Evolutionary conservation across 2,329 filamentous ascomycete species (phyloP), one percentile per base, ranked within the genome.

Genomic region (Apiospora kogelbergensis): DNA sequence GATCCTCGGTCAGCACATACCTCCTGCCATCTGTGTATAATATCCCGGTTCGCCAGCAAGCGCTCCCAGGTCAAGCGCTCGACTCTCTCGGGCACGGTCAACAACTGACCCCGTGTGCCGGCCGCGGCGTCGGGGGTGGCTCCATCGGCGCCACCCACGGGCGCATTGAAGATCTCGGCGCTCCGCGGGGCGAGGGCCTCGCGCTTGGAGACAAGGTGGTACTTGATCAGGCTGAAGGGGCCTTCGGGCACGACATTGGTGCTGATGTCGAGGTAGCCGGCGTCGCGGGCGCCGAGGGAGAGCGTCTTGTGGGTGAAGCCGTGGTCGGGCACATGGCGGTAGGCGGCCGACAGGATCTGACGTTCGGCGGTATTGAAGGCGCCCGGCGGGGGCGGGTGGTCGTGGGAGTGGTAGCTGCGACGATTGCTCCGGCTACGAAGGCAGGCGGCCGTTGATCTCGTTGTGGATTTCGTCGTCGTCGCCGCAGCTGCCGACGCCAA

Each of bases 11-110:
- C 30, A 15, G 33, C 15, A 81, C 86, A 72, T 81, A 96, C 94
- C 87, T 97, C 94, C 82, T 97, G 93, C 94, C 93, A 97, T 66
- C 91, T 88, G 70, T 88, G 86, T 67, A 95, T 88, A 41, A 98
- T 83, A 10, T 89, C 84, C 70, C 81, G 82, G 79, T 98, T 98
- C 64, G 88, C 92, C 76, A 89, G 84, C 74, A 99, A 80, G 63
- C 96, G 85, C 79, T 92, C 90, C 88, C 96, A 90, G 1, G 93
- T 87, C 76, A 98, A 80, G 1, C 82, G 81, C 76, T 91, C 89
- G 6, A 97, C 90, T 76, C 90, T 94, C 3, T 84, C 83, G 15
- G 88, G 86, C 2, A 92, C 81, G 5, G 84, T 84, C 64, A 84
- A 73, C 42, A 76, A 77, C 69, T 72, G 11, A 24, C 78, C 73